Evolutionary conservation across 164 flowering plant genomes (phyloP), one percentile per base, ranked within the genome.

Genomic region (Sedum album): DNA sequence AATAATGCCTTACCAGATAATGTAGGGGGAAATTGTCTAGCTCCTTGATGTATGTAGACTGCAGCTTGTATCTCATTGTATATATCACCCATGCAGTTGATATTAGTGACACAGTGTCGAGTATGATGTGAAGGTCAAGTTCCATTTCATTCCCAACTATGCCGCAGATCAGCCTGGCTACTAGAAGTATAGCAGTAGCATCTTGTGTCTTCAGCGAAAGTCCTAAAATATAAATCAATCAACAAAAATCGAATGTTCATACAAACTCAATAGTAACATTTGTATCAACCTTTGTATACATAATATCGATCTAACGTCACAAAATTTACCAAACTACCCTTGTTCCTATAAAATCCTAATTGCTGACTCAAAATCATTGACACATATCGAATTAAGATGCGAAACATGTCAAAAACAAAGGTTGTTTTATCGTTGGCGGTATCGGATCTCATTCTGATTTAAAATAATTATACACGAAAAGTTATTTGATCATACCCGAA

Each of bases 41-140:
- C 63, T 86, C 85, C 44, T 73, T 70, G 65, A 70, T 78, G 80
- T 84, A 84, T 30, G 82, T 79, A 1, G 81, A 57, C 69, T 77
- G 82, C 73, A 84, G 71, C 65, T 81, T 84, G 76, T 72, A 74
- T 30, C 82, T 71, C n/a, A 86, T 86, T 87, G 82, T 82, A 70
- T 83, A 86, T 13, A 86, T 79, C 42, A 84, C 88, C 91, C 91
- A 86, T 35, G 75, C 28, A 9, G 91, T 83, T 1, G 71, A 41
- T 6, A 60, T 23, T 21, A 69, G 28, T 5, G 71, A 36, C 1
- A 30, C 66, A 5, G 21, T 2, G 60, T 69, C 65, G 3, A 69
- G 51, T 1, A 69, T 2, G 21, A 6, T 26, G 49, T 38, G 65
- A 60, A 60, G 28, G 49, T 39, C 28, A 30, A 39, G 51, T 4